Evolutionary conservation across 306 rosid species (phyloP).

Genomic region (Mucuna pruriens): DNA sequence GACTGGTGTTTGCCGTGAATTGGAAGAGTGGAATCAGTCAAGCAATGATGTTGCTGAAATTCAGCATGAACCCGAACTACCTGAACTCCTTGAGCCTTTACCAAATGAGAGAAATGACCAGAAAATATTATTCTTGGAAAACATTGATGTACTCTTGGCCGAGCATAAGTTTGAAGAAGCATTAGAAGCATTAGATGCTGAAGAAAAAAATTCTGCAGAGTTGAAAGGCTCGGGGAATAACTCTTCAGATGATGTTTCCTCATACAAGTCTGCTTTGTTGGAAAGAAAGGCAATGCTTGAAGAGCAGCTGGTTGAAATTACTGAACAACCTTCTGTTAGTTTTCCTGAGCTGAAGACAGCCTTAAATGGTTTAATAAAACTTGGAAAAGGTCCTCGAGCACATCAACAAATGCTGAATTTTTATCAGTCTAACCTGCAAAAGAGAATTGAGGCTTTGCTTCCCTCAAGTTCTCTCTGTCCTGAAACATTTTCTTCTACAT

Average conservation of each 20-base stretch:
- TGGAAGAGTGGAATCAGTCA: slow-evolving; percentile 78
- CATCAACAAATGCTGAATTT: slow-evolving; percentile 75
- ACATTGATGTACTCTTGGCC: slow-evolving; percentile 76
- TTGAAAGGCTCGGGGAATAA: slow-evolving; percentile 64
- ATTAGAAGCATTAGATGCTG: slow-evolving; percentile 83
- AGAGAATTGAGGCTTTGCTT: slow-evolving; percentile 68
- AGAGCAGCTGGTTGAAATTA: slow-evolving; percentile 63
- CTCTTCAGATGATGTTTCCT: slow-evolving; percentile 58
- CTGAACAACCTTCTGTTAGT: slow-evolving; percentile 72
- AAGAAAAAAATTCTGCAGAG: slow-evolving; percentile 71
- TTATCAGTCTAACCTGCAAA: slow-evolving; percentile 73
- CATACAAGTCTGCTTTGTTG: slow-evolving; percentile 63
- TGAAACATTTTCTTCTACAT: slow-evolving; percentile 74
- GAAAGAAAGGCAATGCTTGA: slow-evolving; percentile 77
- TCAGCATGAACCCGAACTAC: slow-evolving; percentile 49
- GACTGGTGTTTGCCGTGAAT: slow-evolving; percentile 88
- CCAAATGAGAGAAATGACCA: slow-evolving; percentile 51
- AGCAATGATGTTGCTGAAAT: slow-evolving; percentile 48
- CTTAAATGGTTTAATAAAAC: slow-evolving; percentile 72
- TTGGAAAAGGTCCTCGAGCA: slow-evolving; percentile 87
- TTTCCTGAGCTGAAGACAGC: slow-evolving; percentile 71
- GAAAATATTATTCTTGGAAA: slow-evolving; percentile 64
- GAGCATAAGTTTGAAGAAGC: slow-evolving; percentile 95
- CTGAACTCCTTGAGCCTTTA: slow-evolving; percentile 64
- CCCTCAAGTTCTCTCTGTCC: slow-evolving; percentile 91